A percentile compares a stretch with the other conserved stretches of the same genome.
Evolutionary conservation across 495 filamentous ascomycete genomes (phyloP).

Genomic region (Penicillium mononematosum): DNA sequence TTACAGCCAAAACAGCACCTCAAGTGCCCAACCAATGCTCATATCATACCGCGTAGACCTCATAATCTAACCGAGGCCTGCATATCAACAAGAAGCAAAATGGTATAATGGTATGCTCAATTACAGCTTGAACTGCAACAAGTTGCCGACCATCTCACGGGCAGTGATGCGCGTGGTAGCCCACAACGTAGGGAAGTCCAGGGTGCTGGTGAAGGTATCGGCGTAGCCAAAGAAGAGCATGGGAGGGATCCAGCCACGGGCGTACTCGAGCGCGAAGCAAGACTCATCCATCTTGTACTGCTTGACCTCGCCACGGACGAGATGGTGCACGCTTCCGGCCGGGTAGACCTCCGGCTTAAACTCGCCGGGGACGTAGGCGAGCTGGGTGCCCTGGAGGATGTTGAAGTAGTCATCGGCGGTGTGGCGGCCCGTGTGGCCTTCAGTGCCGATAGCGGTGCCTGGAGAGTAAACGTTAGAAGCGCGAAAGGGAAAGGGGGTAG

Average conservation of each 20-base stretch:
- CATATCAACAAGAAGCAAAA: background rate
- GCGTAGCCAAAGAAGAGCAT: conserved; percentile 88
- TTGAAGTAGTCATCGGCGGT: conserved; percentile 92
- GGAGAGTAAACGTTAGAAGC: conserved; percentile 9
- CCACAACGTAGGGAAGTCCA: conserved; percentile 79
- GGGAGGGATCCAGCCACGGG: conserved; percentile 84
- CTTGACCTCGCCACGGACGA: conserved; percentile 71
- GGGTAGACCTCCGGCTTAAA: conserved; percentile 75
- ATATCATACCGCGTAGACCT: conserved; percentile 3
- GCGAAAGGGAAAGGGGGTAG: background rate
- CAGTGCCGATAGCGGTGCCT: conserved; percentile 81
- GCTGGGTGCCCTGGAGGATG: conserved; percentile 74
- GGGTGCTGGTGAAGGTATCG: conserved; percentile 70
- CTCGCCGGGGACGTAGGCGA: conserved; percentile 66
- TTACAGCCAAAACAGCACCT: background rate
- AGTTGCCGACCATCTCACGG: conserved; percentile 69
- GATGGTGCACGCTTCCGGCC: conserved; percentile 72
- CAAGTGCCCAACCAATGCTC: background rate
- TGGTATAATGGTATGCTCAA: background rate
- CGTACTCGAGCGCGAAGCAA: conserved; percentile 87
- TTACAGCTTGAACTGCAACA: conserved; percentile 71
- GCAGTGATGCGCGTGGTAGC: conserved; percentile 68
- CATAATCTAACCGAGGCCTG: background rate
- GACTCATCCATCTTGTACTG: conserved; percentile 80
- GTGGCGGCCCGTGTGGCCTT: conserved; percentile 83